Conservation (phyloP, 2,329 filamentous ascomycete species). For the Lecanicillium sp. region DNA sequence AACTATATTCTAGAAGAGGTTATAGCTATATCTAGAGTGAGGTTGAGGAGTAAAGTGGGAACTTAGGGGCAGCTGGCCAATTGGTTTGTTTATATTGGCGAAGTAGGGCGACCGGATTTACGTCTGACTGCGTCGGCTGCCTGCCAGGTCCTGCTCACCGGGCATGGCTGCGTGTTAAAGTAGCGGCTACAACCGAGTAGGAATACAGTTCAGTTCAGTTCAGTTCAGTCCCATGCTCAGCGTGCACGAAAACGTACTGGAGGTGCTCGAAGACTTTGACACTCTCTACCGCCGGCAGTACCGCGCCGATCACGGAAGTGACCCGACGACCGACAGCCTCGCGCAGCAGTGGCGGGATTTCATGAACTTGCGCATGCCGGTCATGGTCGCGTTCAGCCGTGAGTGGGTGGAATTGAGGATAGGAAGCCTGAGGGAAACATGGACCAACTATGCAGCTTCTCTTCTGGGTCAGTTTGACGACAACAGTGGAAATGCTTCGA, state of each 20-base stretch:
- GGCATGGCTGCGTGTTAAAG: too few relatives aligned
- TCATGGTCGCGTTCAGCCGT: not conserved
- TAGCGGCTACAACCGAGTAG: too few relatives aligned
- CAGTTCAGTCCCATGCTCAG: too few relatives aligned
- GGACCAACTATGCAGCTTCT: not conserved
- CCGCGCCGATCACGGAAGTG: not conserved
- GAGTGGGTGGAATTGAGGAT: not conserved
- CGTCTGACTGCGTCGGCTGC: too few relatives aligned
- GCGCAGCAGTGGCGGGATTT: not conserved
- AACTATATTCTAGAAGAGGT: too few relatives aligned
- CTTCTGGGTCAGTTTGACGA: not conserved
- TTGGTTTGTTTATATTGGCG: too few relatives aligned
- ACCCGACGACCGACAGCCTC: not conserved
- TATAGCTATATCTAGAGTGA: too few relatives aligned
- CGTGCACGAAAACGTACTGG: not conserved
- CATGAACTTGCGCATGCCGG: not conserved
- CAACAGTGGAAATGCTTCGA: not conserved
- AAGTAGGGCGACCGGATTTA: too few relatives aligned
- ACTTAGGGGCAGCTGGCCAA: too few relatives aligned
- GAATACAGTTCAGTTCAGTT: too few relatives aligned
- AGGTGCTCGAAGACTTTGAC: not conserved
- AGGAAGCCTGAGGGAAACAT: not conserved
- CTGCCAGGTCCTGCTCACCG: too few relatives aligned
- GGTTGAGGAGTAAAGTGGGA: too few relatives aligned
- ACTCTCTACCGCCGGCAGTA: not conserved